Evolutionary conservation across 306 rosid genomes (phyloP).

Genomic region (Senna tora): DNA sequence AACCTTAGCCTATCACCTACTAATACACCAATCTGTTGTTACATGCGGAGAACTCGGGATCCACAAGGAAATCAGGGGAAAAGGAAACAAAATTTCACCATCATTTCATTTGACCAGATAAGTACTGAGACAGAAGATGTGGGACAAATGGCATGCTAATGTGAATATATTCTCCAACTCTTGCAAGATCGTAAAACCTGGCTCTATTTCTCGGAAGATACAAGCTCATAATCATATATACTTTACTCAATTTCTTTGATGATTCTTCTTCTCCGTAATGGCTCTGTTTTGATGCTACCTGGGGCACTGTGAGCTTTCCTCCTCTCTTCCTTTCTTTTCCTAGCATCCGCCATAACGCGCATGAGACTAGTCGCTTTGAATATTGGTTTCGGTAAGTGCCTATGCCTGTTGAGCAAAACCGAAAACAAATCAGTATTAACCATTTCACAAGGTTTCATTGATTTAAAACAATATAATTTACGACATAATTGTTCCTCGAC

Average conservation of each 20-base stretch:
- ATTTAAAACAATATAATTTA: background rate
- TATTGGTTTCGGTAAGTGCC: constrained; percentile 78
- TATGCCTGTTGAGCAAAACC: constrained; percentile 54
- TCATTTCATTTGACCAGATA: constrained; percentile 16
- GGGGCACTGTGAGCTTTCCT: constrained; percentile 89
- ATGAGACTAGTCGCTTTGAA: constrained; percentile 60
- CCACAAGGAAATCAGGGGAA: background rate
- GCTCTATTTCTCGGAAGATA: constrained; percentile 1
- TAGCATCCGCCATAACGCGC: constrained; percentile 64
- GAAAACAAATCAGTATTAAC: constrained; percentile 1
- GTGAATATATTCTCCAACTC: constrained; percentile 12
- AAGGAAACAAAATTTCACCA: background rate
- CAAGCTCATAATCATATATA: constrained; percentile 1
- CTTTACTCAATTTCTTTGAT: constrained; percentile 65
- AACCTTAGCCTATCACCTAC: constrained; percentile 3
- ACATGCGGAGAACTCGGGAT: background rate
- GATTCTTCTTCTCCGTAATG: constrained; percentile 68
- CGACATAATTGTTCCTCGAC: background rate
- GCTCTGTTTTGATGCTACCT: constrained; percentile 61
- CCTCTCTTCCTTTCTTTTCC: constrained; percentile 66
- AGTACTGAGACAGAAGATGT: background rate
- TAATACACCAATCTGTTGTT: constrained; percentile 11
- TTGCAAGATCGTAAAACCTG: constrained; percentile 13
- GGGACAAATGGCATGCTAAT: constrained; percentile 10
- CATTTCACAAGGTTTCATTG: background rate